These are phyloP conservation scores for Aspergillus ochraceus DNA, from an alignment of 2,329 filamentous ascomycete species.

Conservation along the genomic window DNA sequence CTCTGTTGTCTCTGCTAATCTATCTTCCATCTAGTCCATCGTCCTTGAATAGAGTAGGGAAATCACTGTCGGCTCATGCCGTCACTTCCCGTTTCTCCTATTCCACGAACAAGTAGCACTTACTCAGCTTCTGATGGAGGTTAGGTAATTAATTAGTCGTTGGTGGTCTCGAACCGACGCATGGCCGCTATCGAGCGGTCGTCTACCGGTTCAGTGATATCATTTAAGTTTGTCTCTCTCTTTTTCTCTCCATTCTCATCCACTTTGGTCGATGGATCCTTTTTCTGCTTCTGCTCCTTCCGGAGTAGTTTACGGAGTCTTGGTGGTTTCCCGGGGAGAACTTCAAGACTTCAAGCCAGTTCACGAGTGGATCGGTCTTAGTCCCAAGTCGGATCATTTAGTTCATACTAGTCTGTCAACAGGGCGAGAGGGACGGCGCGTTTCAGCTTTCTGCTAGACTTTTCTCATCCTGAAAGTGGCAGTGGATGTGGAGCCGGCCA, in stretches of 20 bases:
- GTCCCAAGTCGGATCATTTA: not conserved
- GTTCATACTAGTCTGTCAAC: not conserved
- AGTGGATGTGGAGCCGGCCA: constrained; percentile 29
- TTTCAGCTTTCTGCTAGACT: constrained; percentile 34
- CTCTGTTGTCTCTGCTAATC: not conserved
- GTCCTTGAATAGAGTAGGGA: not conserved
- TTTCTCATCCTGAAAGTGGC: constrained; percentile 29
- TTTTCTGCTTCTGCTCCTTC: not conserved
- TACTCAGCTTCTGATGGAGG: not conserved
- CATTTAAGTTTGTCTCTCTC: constrained; percentile 1
- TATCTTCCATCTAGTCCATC: not conserved
- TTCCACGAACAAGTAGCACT: not conserved
- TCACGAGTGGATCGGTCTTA: not conserved
- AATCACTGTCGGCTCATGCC: not conserved
- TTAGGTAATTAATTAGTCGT: not conserved
- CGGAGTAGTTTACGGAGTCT: not conserved
- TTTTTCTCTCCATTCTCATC: not conserved
- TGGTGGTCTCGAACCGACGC: not conserved
- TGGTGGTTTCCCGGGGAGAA: not conserved
- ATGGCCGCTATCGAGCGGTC: too few species aligned
- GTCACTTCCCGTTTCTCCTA: not conserved
- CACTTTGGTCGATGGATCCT: not conserved
- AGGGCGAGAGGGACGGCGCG: constrained; percentile 17
- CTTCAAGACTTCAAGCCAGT: not conserved
- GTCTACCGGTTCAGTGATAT: not conserved